Base-by-base conservation (phyloP, 2,329 filamentous ascomycete species). In the Fonsecaea monophora region DNA sequence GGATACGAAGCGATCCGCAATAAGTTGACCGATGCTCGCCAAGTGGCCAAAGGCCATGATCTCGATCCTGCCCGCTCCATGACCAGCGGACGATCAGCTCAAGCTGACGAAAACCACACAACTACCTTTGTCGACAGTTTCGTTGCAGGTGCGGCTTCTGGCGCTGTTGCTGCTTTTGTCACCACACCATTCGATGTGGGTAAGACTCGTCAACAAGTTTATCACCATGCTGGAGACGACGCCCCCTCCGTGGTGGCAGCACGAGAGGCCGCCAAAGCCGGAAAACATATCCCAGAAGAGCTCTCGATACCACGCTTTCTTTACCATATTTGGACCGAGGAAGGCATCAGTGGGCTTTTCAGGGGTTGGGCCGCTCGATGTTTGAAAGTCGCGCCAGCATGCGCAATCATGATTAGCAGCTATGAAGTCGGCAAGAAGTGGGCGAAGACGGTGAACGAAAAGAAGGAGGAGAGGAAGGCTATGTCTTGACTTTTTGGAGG, bases 371-470 rank as follows among this genome's bases (percentile, higher is more conserved):
- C 92, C 30, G 93, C 95, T 0, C 85, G 95, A 45, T 96, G 92
- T 72, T 82, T 98, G 68, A 98, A 98, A 78, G 94, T 99, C 4
- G 94, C 95, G 1, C 95, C 95, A 0, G 92, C 94, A 0, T 99
- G 95, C 79, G 95, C 95, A 34, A 98, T 99, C 77, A 99, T 99
- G 95, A 98, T 99, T 76, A 96, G 92, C 77, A 97, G 90, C 76
- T 99, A 98, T 78, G 95, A 99, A 79, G 87, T 98, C 42, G 94
- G 95, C 59, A 99, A 99, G 84, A 90, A 91, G 78, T 89, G 91
- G 77, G 96, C 96, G 38, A 85, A 88, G 62, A 85, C 86, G 10
- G 87, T 92, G 58, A 97, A 98, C 71, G 84, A 88, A 73, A 82
- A 81, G 72, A 80, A 79, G 62, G 77, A 78, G 37, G 67, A 69